These are phyloP conservation scores for Fusarium sp. DNA, from an alignment of 2,329 filamentous ascomycete genomes.

Conservation along the genomic window DNA sequence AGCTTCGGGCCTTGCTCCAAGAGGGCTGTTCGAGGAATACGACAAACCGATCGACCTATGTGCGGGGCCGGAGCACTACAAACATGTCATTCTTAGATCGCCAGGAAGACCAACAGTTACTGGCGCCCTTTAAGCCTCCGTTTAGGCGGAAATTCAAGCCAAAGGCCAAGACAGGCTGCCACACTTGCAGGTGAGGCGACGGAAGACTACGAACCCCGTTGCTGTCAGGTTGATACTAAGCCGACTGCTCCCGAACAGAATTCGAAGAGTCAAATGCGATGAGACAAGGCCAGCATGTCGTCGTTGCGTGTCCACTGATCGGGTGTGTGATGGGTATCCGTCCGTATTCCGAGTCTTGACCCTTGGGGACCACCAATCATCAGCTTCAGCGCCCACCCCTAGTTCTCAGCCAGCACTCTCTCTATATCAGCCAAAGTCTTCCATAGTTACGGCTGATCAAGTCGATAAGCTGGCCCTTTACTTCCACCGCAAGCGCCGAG, in stretches of 20 bases:
- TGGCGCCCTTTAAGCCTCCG: background rate
- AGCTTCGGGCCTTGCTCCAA: background rate
- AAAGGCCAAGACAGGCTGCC: slow-evolving; percentile 2
- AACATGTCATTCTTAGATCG: background rate
- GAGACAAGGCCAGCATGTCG: background rate
- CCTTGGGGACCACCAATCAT: background rate
- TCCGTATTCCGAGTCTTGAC: background rate
- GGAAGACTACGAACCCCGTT: background rate
- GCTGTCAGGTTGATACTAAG: background rate
- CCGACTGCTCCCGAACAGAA: background rate
- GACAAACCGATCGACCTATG: background rate
- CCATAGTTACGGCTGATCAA: background rate
- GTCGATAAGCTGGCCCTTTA: slow-evolving; percentile 5
- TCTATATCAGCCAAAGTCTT: background rate
- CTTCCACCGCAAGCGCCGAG: slow-evolving; percentile 1
- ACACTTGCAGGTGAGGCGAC: slow-evolving; percentile 5
- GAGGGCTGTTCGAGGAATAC: background rate
- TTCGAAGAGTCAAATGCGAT: slow-evolving; percentile 16
- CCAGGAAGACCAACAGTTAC: background rate
- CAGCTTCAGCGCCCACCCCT: background rate
- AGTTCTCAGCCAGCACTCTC: background rate
- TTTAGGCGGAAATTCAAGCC: background rate
- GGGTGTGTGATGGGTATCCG: slow-evolving; percentile 1
- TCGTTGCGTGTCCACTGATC: background rate
- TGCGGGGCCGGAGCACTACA: background rate